Percentiles rank a stretch among this genome's conserved stretches.
Conservation (phyloP, 108 stramenopile species). For the Cyclotella choctawhatcheeana region DNA sequence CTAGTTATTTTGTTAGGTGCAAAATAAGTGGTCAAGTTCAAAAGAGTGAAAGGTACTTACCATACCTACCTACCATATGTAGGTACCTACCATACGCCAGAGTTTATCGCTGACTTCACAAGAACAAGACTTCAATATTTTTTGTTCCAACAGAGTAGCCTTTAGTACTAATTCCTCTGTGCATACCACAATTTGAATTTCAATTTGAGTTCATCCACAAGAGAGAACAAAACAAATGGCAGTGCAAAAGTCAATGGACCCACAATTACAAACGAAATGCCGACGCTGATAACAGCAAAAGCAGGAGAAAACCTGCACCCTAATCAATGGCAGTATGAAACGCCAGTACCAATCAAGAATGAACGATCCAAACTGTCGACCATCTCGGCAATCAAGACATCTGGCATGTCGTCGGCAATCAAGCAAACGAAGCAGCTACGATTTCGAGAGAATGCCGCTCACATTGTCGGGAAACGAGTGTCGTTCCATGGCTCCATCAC, state of each 20-base stretch:
- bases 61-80: no score
- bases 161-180: neutral
- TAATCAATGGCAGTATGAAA: neutral
- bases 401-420: neutral
- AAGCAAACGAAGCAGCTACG: neutral
- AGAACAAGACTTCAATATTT: no score
- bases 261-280: neutral
- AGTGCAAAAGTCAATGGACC: neutral
- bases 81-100: no score
- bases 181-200: neutral
- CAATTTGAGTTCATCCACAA: neutral
- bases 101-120: no score
- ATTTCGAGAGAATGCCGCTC: constrained; percentile 8
- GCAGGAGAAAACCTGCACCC: constrained; percentile 12
- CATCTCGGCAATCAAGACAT: neutral
- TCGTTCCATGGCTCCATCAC: neutral
- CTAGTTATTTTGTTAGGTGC: no score
- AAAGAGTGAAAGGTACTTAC: no score
- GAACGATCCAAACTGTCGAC: neutral
- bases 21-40: no score
- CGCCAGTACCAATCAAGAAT: neutral
- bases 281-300: neutral
- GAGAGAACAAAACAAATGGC: neutral
- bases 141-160: neutral
- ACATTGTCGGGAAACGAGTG: constrained; percentile 11